Conservation (phyloP, 2,329 filamentous ascomycete species). For the Graphilbum ipis-grandicollis region DNA sequence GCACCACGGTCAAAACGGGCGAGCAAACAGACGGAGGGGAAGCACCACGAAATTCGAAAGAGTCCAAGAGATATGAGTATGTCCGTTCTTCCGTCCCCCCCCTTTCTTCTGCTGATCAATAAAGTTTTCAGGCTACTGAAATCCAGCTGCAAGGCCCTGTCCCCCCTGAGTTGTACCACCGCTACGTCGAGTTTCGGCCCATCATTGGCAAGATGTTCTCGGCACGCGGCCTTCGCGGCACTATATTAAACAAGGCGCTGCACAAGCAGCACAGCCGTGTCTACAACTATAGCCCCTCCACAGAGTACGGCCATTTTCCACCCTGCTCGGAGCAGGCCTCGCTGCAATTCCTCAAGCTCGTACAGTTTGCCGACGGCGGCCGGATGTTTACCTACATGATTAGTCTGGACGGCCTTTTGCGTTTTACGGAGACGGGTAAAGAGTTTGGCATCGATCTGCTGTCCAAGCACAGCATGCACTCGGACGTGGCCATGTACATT, state of each 20-base stretch:
- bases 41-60: constrained; percentile 2
- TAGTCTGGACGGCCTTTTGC: constrained; percentile 68
- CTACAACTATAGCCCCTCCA: constrained; percentile 72
- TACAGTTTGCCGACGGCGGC: constrained; percentile 70
- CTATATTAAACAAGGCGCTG: constrained; percentile 65
- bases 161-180: constrained; percentile 66
- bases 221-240: constrained; percentile 57
- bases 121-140: constrained; percentile 80
- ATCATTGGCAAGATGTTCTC: constrained; percentile 84
- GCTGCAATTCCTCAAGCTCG: constrained; percentile 67
- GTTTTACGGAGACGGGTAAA: constrained; percentile 90
- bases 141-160: constrained; percentile 76
- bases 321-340: constrained; percentile 54
- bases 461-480: constrained; percentile 95
- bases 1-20: constrained; percentile 49
- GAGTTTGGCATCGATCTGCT: constrained; percentile 89
- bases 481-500: constrained; percentile 77
- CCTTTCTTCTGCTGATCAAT: background rate
- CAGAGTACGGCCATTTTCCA: constrained; percentile 52
- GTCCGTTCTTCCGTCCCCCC: constrained; percentile 14
- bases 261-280: constrained; percentile 81
- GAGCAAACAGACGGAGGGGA: constrained; percentile 31
- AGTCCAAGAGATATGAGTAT: constrained; percentile 48
- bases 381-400: constrained; percentile 85
- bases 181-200: constrained; percentile 83